These are phyloP conservation scores for Sugiyamaella paludigena DNA, from an alignment of 1,139 yeast species.

Conservation along the genomic window DNA sequence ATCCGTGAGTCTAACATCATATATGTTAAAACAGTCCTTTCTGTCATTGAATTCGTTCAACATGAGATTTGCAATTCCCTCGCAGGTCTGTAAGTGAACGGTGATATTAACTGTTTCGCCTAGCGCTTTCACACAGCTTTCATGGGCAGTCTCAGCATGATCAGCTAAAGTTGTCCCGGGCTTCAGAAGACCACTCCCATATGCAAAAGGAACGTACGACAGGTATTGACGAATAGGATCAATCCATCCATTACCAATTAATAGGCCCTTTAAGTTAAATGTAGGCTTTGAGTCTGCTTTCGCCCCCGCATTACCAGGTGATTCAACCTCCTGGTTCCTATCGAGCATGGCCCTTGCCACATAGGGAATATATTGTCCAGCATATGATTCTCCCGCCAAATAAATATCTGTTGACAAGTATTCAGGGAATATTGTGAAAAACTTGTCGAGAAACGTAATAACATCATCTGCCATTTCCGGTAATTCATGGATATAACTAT, in stretches of 20 bases:
- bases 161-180: slow-evolving; percentile 30
- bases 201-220: slow-evolving; percentile 72
- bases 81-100: slow-evolving; percentile 34
- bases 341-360: slow-evolving; percentile 63
- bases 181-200: slow-evolving; percentile 56
- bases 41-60: slow-evolving; percentile 27
- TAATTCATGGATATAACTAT: slow-evolving; percentile 57
- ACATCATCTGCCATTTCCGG: slow-evolving; percentile 56
- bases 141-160: slow-evolving; percentile 34
- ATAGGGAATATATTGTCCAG: slow-evolving; percentile 95
- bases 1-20: slow-evolving; percentile 72
- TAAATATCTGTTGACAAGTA: slow-evolving; percentile 63
- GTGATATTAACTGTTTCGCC: slow-evolving; percentile 34
- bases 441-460: slow-evolving; percentile 61
- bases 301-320: slow-evolving; percentile 1
- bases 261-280: slow-evolving; percentile 59
- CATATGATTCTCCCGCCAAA: slow-evolving; percentile 93
- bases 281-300: slow-evolving; percentile 1
- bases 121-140: slow-evolving; percentile 34
- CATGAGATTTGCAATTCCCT: slow-evolving; percentile 27
- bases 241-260: slow-evolving; percentile 97
- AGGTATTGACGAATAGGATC: slow-evolving; percentile 83
- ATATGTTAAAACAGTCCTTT: slow-evolving; percentile 68
- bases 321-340: slow-evolving; percentile 41
- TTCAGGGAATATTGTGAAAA: slow-evolving; percentile 71